Conservation (phyloP, 805 yeast genomes). For the Tetrapisispora namnaoensis region DNA sequence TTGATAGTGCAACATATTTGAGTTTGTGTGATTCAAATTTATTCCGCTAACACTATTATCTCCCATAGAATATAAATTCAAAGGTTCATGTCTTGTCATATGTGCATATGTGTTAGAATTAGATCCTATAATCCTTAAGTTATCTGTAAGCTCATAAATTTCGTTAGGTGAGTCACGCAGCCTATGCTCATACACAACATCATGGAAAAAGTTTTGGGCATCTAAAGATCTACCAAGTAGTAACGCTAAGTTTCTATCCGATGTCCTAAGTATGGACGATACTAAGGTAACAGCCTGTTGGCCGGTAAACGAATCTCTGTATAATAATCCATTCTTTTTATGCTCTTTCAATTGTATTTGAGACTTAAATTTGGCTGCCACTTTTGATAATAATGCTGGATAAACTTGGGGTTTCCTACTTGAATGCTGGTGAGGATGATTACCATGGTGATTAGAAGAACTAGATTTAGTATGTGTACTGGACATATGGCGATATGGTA, state of each 20-base stretch:
- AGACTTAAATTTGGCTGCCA: constrained; percentile 69
- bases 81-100: constrained; percentile 21
- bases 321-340: constrained; percentile 82
- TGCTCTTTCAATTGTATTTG: constrained; percentile 62
- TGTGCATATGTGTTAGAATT: constrained; percentile 15
- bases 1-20: constrained; percentile 6
- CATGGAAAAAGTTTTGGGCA: constrained; percentile 90
- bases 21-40: neutral
- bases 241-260: constrained; percentile 83
- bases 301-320: constrained; percentile 90
- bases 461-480: neutral
- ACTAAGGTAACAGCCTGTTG: constrained; percentile 89
- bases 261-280: constrained; percentile 74
- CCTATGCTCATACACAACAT: constrained; percentile 90
- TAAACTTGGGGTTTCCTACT: constrained; percentile 58
- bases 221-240: constrained; percentile 85
- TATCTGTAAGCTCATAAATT: constrained; percentile 69
- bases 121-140: constrained; percentile 22
- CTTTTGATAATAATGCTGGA: constrained; percentile 82
- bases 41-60: constrained; percentile 1
- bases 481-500: constrained; percentile 1
- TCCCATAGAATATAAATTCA: constrained; percentile 17
- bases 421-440: constrained; percentile 10
- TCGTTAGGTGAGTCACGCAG: constrained; percentile 81
- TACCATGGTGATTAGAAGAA: constrained; percentile 1